phyloP scores from a whole-genome alignment of 1,139 yeast genomes.

The Ogataea hybrid region DNA sequence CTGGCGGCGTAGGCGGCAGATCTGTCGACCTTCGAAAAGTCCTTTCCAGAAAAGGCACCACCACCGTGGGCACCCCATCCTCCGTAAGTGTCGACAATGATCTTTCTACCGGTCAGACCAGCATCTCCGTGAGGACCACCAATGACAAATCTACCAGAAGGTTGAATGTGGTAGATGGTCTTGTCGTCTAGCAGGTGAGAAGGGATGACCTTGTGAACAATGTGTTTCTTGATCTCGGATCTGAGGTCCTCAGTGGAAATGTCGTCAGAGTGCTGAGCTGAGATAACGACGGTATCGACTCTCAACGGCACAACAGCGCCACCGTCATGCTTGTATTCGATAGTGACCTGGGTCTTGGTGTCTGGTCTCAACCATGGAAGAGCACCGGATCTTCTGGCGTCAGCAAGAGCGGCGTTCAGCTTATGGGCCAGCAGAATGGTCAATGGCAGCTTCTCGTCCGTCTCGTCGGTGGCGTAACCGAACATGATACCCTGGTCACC shows the following conservation, averaged over 20 bases:
- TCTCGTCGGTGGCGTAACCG: slow-evolving; percentile 99
- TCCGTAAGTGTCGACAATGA: slow-evolving; percentile 99
- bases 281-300: slow-evolving; percentile 96
- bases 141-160: slow-evolving; percentile 98
- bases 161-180: slow-evolving; percentile 97
- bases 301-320: slow-evolving; percentile 96
- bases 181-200: slow-evolving; percentile 86
- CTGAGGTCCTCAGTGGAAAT: slow-evolving; percentile 92
- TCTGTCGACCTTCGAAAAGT: slow-evolving; percentile 99
- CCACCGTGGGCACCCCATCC: slow-evolving; percentile 99
- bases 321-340: slow-evolving; percentile 88
- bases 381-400: slow-evolving; percentile 94
- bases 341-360: slow-evolving; percentile 99
- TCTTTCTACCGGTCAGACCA: slow-evolving; percentile 99
- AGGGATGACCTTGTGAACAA: slow-evolving; percentile 91
- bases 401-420: slow-evolving; percentile 94
- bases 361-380: slow-evolving; percentile 98
- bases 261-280: slow-evolving; percentile 97
- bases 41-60: slow-evolving; percentile 99
- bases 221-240: slow-evolving; percentile 69
- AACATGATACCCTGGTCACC: slow-evolving; percentile 99
- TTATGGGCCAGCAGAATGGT: slow-evolving; percentile 93
- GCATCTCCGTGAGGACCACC: slow-evolving; percentile 99
- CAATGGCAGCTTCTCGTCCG: slow-evolving; percentile 95
- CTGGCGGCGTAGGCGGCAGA: slow-evolving; percentile 99